Conservation (phyloP, 2,329 filamentous ascomycete genomes). For the Trematosphaeria pertusa region DNA sequence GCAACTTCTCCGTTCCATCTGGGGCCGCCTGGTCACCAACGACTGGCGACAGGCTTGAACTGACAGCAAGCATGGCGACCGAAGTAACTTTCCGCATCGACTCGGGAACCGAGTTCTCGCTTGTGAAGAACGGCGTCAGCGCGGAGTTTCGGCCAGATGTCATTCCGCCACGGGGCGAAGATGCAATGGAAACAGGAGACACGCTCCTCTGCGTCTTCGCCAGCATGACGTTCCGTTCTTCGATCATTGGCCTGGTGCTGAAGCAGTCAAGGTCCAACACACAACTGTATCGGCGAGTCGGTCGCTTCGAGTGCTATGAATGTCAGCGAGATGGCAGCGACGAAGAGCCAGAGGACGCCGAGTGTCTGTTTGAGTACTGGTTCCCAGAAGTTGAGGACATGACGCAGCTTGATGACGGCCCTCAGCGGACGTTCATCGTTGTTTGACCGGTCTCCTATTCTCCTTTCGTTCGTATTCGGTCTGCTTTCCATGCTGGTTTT, state of each 20-base stretch:
- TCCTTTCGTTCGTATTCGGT: no score
- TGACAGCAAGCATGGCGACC: conserved; percentile 44
- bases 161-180: conserved; percentile 32
- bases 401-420: conserved; percentile 42
- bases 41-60: conserved; percentile 34
- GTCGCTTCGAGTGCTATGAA: conserved; percentile 46
- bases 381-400: conserved; percentile 47
- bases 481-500: no score
- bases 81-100: conserved; percentile 35
- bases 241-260: conserved; percentile 42
- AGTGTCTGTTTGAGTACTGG: conserved; percentile 44
- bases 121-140: conserved; percentile 35
- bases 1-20: conserved; percentile 35
- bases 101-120: conserved; percentile 24
- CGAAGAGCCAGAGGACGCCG: conserved; percentile 44
- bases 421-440: conserved; percentile 38
- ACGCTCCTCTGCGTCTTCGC: conserved; percentile 40
- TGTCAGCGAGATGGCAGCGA: conserved; percentile 32
- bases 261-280: conserved; percentile 27
- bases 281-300: conserved; percentile 39
- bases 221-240: conserved; percentile 47
- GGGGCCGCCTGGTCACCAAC: conserved; percentile 38
- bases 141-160: conserved; percentile 45
- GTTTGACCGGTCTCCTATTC: no score
- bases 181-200: conserved; percentile 36